Conservation (phyloP, 495 filamentous ascomycete species). For the Peziza echinospora region DNA sequence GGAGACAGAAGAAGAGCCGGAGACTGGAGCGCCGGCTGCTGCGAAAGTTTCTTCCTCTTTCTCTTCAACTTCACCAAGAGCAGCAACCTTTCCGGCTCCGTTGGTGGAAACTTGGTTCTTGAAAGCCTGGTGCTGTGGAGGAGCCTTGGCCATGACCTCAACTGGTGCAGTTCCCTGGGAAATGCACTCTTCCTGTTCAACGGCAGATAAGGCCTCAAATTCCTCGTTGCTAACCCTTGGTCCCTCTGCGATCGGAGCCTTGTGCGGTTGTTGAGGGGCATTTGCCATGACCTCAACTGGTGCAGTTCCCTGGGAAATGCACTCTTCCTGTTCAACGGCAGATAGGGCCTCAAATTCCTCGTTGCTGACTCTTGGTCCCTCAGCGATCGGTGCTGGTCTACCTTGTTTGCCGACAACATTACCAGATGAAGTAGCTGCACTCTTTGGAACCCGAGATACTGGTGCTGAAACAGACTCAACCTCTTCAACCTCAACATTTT, state of each 20-base stretch:
- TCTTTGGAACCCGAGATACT: not conserved
- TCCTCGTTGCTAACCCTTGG: not conserved
- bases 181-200: not conserved
- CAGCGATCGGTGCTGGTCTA: no score
- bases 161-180: not conserved
- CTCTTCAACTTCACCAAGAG: no score
- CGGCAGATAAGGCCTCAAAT: not conserved
- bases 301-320: not conserved
- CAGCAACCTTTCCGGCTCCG: no score
- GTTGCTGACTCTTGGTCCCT: not conserved
- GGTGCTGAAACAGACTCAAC: not conserved
- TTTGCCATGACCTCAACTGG: no score
- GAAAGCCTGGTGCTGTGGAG: no score
- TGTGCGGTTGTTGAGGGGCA: no score
- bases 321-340: not conserved
- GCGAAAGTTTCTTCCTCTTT: no score
- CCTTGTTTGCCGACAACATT: not conserved
- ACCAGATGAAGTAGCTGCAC: not conserved
- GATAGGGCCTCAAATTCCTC: not conserved
- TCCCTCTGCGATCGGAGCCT: no score
- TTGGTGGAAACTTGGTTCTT: no score
- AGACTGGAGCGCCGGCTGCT: no score
- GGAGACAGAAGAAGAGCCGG: no score
- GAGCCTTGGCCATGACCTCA: no score
- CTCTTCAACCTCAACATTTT: not conserved